Percentiles rank a stretch among this genome's conserved stretches.
Evolutionary conservation across 1,284 basidiomycete species (phyloP).

Genomic region (Cutaneotrichosporon cutaneum): DNA sequence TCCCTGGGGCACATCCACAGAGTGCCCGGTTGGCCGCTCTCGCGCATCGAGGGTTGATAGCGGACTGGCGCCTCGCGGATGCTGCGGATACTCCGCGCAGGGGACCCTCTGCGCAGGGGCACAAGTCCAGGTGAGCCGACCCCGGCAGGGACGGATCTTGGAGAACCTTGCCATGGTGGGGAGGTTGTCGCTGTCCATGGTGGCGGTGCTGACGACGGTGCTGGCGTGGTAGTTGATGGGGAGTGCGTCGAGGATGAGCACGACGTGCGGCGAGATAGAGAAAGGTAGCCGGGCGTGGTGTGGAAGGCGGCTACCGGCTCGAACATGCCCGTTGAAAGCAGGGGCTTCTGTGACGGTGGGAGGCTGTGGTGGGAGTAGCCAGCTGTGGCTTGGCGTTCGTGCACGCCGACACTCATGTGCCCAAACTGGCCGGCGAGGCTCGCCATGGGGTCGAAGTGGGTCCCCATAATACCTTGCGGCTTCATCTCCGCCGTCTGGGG

Average conservation of each 20-base stretch:
- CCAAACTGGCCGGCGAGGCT: neutral
- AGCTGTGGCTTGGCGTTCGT: neutral
- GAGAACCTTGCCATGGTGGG: neutral
- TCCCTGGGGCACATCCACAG: slow-evolving; percentile 1
- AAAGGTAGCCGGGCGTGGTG: neutral
- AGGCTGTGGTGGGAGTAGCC: too few relatives aligned
- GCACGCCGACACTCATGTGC: neutral
- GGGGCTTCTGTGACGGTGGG: neutral
- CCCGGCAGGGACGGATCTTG: neutral
- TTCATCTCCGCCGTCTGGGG: too few relatives aligned
- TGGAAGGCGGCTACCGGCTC: neutral
- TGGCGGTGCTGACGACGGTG: too few relatives aligned
- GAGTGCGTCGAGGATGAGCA: neutral
- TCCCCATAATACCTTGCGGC: too few relatives aligned
- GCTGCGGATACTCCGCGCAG: neutral
- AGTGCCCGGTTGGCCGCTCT: neutral
- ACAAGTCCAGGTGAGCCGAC: neutral
- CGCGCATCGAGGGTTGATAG: neutral
- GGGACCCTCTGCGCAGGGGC: neutral
- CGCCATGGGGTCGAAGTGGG: too few relatives aligned
- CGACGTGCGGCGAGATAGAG: neutral
- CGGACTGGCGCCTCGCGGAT: neutral
- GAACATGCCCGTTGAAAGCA: neutral
- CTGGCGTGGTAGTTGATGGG: neutral
- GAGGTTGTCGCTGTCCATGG: neutral